These are phyloP conservation scores for Coemansia sp. DNA, from an alignment of 192 early-diverging fungal species.

Conservation along the genomic window DNA sequence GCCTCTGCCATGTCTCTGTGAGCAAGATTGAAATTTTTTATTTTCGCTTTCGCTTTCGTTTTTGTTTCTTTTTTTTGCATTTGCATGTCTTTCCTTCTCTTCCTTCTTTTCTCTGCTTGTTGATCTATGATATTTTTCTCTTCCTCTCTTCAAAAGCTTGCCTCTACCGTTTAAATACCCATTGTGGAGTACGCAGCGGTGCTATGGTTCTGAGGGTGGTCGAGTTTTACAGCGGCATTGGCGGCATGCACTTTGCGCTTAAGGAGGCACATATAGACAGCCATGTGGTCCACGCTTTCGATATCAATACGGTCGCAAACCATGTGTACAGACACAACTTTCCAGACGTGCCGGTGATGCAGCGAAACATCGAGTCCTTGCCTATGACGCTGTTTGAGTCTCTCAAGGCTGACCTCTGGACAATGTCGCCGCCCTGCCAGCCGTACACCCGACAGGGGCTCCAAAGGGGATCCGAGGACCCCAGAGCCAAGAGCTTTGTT, in stretches of 20 bases:
- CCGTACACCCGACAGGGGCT: slow-evolving; percentile 75
- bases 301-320: slow-evolving; percentile 93
- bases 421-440: slow-evolving; percentile 83
- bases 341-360: slow-evolving; percentile 40
- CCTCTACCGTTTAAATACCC: not conserved
- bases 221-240: slow-evolving; percentile 61
- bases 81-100: not conserved
- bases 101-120: not conserved
- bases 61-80: not conserved
- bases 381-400: slow-evolving; percentile 61
- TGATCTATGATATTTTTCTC: not conserved
- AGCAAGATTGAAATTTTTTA: not conserved
- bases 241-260: slow-evolving; percentile 76
- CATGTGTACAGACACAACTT: slow-evolving; percentile 71
- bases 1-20: slow-evolving; percentile 18
- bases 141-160: not conserved
- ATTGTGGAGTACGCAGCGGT: not conserved
- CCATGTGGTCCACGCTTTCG: slow-evolving; percentile 83
- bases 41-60: not conserved
- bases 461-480: slow-evolving; percentile 70
- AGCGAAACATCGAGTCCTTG: slow-evolving; percentile 65
- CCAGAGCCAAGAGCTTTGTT: slow-evolving; percentile 72
- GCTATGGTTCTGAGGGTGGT: slow-evolving; percentile 38
- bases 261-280: slow-evolving; percentile 59
- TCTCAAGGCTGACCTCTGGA: slow-evolving; percentile 69